These are phyloP conservation scores for Neoascochyta sp. DNA, from an alignment of 2,329 filamentous ascomycete genomes.

Conservation along the genomic window DNA sequence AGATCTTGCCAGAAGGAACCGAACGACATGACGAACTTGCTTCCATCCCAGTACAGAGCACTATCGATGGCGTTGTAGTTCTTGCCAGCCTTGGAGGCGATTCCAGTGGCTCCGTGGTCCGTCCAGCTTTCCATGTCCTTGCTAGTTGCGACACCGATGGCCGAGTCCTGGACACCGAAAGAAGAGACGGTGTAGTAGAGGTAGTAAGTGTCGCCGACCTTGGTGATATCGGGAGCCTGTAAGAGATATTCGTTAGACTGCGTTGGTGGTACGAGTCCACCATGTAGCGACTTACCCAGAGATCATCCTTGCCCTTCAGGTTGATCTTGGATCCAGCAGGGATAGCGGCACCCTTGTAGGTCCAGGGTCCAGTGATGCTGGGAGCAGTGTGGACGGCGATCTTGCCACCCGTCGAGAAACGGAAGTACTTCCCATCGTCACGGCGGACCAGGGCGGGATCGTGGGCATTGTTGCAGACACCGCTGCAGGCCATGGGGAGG, in stretches of 20 bases:
- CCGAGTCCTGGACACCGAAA: conserved; percentile 59
- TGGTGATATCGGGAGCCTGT: conserved; percentile 61
- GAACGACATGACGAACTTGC: conserved; percentile 55
- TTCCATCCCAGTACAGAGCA: conserved; percentile 41
- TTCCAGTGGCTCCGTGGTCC: conserved; percentile 55
- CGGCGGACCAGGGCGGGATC: conserved; percentile 50
- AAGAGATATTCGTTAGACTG: conserved; percentile 1
- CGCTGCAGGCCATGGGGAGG: conserved; percentile 41
- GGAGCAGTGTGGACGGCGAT: conserved; percentile 50
- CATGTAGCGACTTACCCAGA: conserved; percentile 46
- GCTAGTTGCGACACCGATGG: conserved; percentile 58
- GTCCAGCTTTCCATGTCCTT: conserved; percentile 55
- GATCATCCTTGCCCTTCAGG: conserved; percentile 45
- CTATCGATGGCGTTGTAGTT: conserved; percentile 53
- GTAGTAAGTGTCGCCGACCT: conserved; percentile 58
- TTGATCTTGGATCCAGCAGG: conserved; percentile 46
- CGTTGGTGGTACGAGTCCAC: background rate
- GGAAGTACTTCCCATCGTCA: conserved; percentile 50
- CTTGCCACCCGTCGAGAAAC: conserved; percentile 51
- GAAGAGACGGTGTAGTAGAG: conserved; percentile 64
- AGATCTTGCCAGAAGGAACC: conserved; percentile 67
- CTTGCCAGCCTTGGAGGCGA: conserved; percentile 41
- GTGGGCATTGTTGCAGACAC: conserved; percentile 45
- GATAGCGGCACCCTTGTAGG: conserved; percentile 46
- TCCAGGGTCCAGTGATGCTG: conserved; percentile 51